Base-by-base conservation (phyloP, 140 eudicot genomes). In the Bidens hawaiensis region DNA sequence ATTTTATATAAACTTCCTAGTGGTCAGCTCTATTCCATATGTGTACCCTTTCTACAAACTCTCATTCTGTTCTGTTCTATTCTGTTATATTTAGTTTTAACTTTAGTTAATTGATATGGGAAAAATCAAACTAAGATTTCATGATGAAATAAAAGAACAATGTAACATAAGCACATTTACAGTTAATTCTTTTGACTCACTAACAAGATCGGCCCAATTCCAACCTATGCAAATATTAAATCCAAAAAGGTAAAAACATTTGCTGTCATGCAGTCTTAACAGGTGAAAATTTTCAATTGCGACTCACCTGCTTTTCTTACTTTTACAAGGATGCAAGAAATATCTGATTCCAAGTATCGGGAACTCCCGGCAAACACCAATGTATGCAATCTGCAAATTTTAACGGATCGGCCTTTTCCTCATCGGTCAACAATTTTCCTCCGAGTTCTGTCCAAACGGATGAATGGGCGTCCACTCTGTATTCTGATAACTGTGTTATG, bases 361-460 rank as follows among this genome's bases (percentile, higher is more conserved):
- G 96, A 64, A 93, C 90, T 28, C 99, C 99, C 0, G 99, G 99
- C 53, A 93, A 64, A 68, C 99, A 93, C 99, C 99, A 93, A 67
- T 93, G 96, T 65, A 88, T 88, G 78, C 99, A 93, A 73, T 93
- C 99, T 48, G 99, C 99, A 56, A 65, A 75, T 58, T 74, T 93
- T 9, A 88, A 43, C 0, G 99, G 99, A 57, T 88, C 95, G 0
- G 82, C 88, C 69, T 81, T 93, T 65, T 93, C 69, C 36, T 83
- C 78, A 0, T 83, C 84, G 0, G 78, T 82, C 57, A 93, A 71
- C 61, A 93, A 24, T 64, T 77, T 83, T 11, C 99, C 99, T 14
- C 71, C 77, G 13, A 77, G 49, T 74, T 93, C 99, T 0, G 94
- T 83, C 73, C 85, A 93, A 36, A 93, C 68, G 0, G 95, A 82